Percentiles rank a stretch among this genome's conserved stretches.
Evolutionary conservation across 352 stramenopile genomes (phyloP).

Genomic region (Phytophthora syringae): DNA sequence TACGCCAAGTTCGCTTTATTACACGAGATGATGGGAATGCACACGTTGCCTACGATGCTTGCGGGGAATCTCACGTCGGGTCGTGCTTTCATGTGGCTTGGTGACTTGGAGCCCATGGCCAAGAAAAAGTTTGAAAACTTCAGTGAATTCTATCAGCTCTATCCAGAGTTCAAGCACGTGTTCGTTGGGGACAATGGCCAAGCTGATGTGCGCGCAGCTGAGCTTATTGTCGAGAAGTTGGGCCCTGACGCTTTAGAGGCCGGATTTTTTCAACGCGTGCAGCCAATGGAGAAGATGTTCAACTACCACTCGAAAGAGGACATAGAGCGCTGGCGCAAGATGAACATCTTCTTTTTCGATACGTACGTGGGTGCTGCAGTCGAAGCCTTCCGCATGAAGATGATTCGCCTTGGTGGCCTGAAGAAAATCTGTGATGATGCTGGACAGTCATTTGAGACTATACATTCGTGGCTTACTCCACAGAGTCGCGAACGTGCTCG

Average conservation of each 20-base stretch:
- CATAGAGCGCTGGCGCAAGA: constrained; percentile 76
- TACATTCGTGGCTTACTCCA: constrained; percentile 63
- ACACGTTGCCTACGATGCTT: constrained; percentile 96
- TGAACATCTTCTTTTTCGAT: constrained; percentile 93
- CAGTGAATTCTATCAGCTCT: constrained; percentile 96
- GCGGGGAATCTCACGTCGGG: constrained; percentile 95
- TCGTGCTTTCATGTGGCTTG: constrained; percentile 95
- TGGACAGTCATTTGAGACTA: constrained; percentile 57
- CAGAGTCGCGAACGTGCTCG: constrained; percentile 64
- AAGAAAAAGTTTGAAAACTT: constrained; percentile 97
- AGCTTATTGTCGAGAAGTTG: constrained; percentile 89
- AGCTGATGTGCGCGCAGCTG: constrained; percentile 91
- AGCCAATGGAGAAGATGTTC: constrained; percentile 86
- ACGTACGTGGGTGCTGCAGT: constrained; percentile 90
- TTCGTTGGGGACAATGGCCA: constrained; percentile 99
- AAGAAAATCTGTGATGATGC: constrained; percentile 74
- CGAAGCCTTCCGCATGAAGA: constrained; percentile 76
- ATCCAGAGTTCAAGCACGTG: constrained; percentile 98
- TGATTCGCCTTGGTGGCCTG: constrained; percentile 66
- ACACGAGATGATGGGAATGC: constrained; percentile 92
- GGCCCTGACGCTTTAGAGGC: constrained; percentile 70
- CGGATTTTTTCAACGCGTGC: constrained; percentile 91
- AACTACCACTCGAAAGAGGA: constrained; percentile 81
- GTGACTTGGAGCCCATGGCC: constrained; percentile 96
- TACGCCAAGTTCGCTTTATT: constrained; percentile 97